Conservation (phyloP, 345 rosid species). For the Triadica sebifera region DNA sequence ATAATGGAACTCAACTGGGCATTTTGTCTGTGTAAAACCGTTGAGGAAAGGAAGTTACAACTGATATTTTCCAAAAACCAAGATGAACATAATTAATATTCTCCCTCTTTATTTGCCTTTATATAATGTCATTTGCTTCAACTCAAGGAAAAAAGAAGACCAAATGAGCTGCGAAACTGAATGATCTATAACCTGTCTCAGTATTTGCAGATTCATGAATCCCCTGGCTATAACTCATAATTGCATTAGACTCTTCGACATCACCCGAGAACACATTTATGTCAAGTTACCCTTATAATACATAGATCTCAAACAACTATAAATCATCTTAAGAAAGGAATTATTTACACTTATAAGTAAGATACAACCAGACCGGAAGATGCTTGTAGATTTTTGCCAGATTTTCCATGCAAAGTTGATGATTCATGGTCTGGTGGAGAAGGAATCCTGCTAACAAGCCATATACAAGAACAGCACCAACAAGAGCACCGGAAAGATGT, state of each 20-base stretch:
- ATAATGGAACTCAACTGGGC: neutral
- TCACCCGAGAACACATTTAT: neutral
- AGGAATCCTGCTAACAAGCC: conserved; percentile 80
- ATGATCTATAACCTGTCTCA: too few species aligned
- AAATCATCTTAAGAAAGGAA: neutral
- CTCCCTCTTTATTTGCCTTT: neutral
- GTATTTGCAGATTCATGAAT: too few species aligned
- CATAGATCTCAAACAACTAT: neutral
- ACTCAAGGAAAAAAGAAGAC: too few species aligned
- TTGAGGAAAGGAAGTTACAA: neutral
- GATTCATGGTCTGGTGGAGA: conserved; percentile 37
- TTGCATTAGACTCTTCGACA: neutral
- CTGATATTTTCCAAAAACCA: neutral
- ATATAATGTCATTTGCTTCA: too few species aligned
- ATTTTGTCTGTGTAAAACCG: neutral
- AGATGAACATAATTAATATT: neutral
- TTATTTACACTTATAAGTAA: neutral
- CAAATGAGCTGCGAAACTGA: too few species aligned
- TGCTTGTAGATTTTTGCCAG: conserved; percentile 13
- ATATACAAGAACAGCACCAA: conserved; percentile 77
- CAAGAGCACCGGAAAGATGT: conserved; percentile 87
- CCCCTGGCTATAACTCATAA: neutral
- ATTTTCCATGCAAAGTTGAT: conserved; percentile 28
- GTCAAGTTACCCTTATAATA: neutral
- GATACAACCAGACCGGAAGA: neutral